phyloP scores from a whole-genome alignment of 2,329 filamentous ascomycete species.

The Byssoonygena ceratinophila region DNA sequence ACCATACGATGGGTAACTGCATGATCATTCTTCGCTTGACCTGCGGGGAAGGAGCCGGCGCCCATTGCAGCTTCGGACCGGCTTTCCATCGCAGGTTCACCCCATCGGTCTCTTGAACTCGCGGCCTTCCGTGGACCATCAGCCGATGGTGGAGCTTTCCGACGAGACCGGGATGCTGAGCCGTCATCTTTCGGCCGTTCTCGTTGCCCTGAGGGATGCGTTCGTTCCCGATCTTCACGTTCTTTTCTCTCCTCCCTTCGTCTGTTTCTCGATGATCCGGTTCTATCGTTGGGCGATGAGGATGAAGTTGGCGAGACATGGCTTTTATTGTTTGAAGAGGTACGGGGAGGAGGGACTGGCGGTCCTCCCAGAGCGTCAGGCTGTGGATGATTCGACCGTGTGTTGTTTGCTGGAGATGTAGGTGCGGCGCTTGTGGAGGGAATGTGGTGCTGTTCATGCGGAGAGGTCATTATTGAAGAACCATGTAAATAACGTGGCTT shows the following conservation, averaged over 20 bases:
- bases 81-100: constrained; percentile 25
- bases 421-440: constrained; percentile 36
- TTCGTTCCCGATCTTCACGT: constrained; percentile 26
- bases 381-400: constrained; percentile 21
- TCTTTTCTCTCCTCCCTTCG: constrained; percentile 31
- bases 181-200: constrained; percentile 34
- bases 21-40: constrained; percentile 63
- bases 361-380: constrained; percentile 48
- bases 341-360: constrained; percentile 66
- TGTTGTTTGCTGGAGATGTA: constrained; percentile 23
- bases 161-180: constrained; percentile 36
- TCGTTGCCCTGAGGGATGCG: constrained; percentile 33
- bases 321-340: constrained; percentile 60
- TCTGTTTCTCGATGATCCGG: constrained; percentile 35
- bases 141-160: constrained; percentile 38
- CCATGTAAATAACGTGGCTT: constrained; percentile 27
- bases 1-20: constrained; percentile 68
- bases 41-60: constrained; percentile 47
- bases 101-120: constrained; percentile 34
- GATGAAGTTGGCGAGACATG: constrained; percentile 31
- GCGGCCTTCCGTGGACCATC: constrained; percentile 37
- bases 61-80: constrained; percentile 39
- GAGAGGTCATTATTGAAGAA: constrained; percentile 36
- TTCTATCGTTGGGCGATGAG: constrained; percentile 27
- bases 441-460: constrained; percentile 36